A percentile compares a stretch with the other conserved stretches of the same genome.
These are phyloP conservation scores for Kitagawia praeruptora DNA, from an alignment of 129 eudicot species.

Conservation along the genomic window DNA sequence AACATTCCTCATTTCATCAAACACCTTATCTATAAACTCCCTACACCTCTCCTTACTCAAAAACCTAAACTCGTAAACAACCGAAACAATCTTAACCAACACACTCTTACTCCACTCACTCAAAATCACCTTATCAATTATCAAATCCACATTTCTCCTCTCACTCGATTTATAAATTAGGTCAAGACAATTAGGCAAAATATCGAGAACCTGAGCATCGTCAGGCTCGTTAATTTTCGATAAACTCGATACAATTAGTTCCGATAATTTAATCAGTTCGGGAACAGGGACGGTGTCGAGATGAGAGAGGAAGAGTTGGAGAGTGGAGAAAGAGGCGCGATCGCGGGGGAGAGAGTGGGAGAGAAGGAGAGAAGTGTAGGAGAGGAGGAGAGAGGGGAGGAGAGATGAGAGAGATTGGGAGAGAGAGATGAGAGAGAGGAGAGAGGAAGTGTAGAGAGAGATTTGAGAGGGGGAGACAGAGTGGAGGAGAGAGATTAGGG, in stretches of 20 bases:
- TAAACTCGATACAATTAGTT: conserved; percentile 25
- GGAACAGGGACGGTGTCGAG: conserved; percentile 26
- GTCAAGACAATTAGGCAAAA: conserved; percentile 51
- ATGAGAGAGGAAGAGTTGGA: conserved; percentile 42
- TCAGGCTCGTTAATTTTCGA: conserved; percentile 35
- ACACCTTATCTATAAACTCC: conserved; percentile 54
- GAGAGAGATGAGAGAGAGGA: conserved; percentile 43
- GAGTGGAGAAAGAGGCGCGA: conserved; percentile 32
- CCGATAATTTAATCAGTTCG: conserved; percentile 25
- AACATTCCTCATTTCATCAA: conserved; percentile 42
- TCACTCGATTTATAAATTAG: conserved; percentile 33
- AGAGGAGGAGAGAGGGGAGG: conserved; percentile 38
- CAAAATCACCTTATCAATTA: conserved; percentile 28
- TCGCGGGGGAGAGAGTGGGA: conserved; percentile 44
- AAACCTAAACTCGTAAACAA: conserved; percentile 43
- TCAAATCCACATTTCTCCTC: conserved; percentile 27
- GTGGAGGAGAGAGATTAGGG: conserved; percentile 68
- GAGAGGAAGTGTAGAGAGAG: conserved; percentile 50
- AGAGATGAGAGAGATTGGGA: conserved; percentile 24
- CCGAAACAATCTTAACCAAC: conserved; percentile 56
- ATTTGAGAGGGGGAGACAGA: conserved; percentile 32
- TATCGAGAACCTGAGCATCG: conserved; percentile 49
- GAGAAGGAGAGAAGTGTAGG: conserved; percentile 46
- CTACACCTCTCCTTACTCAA: conserved; percentile 42
- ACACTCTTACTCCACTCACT: conserved; percentile 50